A percentile compares a stretch with the other conserved stretches of the same genome.
These are phyloP conservation scores for Clathrospora elynae DNA, from an alignment of 2,329 filamentous ascomycete species.

Conservation along the genomic window DNA sequence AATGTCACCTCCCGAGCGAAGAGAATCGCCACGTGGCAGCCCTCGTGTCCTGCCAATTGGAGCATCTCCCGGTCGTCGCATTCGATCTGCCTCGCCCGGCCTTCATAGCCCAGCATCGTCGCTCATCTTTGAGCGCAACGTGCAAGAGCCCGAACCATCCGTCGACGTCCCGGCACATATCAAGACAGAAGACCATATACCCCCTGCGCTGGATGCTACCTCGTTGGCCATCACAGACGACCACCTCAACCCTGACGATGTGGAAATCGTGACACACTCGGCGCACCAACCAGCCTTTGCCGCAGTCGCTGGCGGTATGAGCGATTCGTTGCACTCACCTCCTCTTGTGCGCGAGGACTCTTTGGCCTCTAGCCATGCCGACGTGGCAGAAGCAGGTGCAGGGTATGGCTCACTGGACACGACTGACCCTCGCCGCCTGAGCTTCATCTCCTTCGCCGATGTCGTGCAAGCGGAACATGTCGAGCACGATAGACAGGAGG, in stretches of 20 bases:
- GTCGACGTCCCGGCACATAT: conserved; percentile 93
- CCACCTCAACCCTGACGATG: conserved; percentile 81
- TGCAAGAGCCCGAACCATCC: conserved; percentile 79
- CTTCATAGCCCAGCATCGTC: conserved; percentile 78
- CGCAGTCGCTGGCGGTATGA: conserved; percentile 57
- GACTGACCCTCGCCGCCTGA: conserved; percentile 79
- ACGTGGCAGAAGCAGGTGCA: conserved; percentile 57
- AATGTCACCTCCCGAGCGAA: conserved; percentile 35
- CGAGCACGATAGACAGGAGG: conserved; percentile 59
- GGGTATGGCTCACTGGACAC: conserved; percentile 78
- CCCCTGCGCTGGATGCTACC: conserved; percentile 86
- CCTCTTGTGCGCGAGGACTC: conserved; percentile 41
- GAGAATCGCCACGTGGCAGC: conserved; percentile 44
- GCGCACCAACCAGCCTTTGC: conserved; percentile 79
- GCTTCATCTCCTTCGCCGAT: conserved; percentile 96
- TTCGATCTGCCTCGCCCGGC: conserved; percentile 72
- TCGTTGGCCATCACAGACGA: conserved; percentile 90
- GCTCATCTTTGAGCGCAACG: conserved; percentile 90
- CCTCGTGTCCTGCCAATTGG: conserved; percentile 43
- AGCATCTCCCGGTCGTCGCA: conserved; percentile 67
- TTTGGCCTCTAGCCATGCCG: conserved; percentile 29
- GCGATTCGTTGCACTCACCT: conserved; percentile 44
- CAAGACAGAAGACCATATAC: conserved; percentile 91
- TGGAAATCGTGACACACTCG: conserved; percentile 89
- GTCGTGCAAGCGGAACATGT: conserved; percentile 86